Base-by-base conservation (phyloP, 1,284 basidiomycete species). In the Sporisorium scitamineum region DNA sequence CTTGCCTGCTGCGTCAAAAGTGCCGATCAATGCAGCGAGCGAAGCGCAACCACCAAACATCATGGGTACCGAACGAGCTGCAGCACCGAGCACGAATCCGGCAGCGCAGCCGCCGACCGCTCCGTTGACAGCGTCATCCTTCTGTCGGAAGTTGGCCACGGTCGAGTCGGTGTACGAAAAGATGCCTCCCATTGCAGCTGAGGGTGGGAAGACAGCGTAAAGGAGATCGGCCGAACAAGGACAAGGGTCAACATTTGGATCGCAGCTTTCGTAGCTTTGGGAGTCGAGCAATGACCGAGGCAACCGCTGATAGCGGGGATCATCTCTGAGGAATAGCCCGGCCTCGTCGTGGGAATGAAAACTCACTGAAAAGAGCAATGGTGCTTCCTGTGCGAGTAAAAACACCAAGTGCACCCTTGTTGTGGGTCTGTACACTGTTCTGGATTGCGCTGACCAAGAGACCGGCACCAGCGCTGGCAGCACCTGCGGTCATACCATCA, bases 101-200 rank as follows among this genome's bases (percentile, higher is more conserved):
- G 94, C 94, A 54, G 94, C 95, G 87, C 95, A 97, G 62, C 93
- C 95, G 72, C 93, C 95, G 57, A 90, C 90, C 54, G 92, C 92
- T 61, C 92, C 92, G 84, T 95, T 97, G 80, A 93, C 84, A 37
- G 92, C 88, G 84, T 97, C 95, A 76, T 94, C 89, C 79, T 90
- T 92, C 87, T 91, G 89, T 61, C 95, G 90, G 70, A 90, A 87
- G 87, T 97, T 97, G 67, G 93, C 93, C 20, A 93, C 90, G 34
- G 89, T 87, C 9, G 93, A 88, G 83, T 96, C 92, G 5, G 93
- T 93, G 81, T 92, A 90, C 18, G 94, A 92, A 85, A 93, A 97
- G 29, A 92, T 90, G 70, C 91, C 92, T 48, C 94, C 95, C 90
- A 96, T 92, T n/a, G 93, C 94, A 81, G 93, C 73, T 75, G 67